These are phyloP conservation scores for Globisporangium perplexum DNA, from an alignment of 352 stramenopile genomes.

Conservation along the genomic window DNA sequence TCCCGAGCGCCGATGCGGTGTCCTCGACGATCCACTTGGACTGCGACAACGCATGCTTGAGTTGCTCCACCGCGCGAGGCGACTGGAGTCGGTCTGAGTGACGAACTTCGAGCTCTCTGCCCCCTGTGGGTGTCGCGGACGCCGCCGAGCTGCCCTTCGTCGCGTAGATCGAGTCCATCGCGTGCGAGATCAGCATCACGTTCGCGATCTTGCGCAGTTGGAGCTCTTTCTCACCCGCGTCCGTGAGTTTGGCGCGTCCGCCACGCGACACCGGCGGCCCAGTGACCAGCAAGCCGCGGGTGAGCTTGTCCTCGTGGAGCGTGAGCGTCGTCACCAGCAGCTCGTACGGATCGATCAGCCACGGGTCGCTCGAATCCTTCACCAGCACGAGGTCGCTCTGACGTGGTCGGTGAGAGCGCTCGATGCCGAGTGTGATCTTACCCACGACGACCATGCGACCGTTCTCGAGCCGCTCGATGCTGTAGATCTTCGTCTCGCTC, in stretches of 20 bases:
- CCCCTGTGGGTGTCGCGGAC: not conserved
- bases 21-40: conserved; percentile 51
- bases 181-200: conserved; percentile 33
- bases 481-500: not conserved
- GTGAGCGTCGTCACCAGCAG: conserved; percentile 36
- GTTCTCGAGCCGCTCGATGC: conserved; percentile 17
- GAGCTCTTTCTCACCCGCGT: conserved; percentile 34
- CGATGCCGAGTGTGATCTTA: conserved; percentile 39
- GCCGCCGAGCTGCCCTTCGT: conserved; percentile 1
- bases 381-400: conserved; percentile 23
- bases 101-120: conserved; percentile 3
- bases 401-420: conserved; percentile 17
- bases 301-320: conserved; percentile 31
- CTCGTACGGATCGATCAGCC: conserved; percentile 43
- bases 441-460: conserved; percentile 26
- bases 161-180: conserved; percentile 31
- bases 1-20: conserved; percentile 39
- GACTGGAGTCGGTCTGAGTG: conserved; percentile 8
- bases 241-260: conserved; percentile 20
- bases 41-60: conserved; percentile 32
- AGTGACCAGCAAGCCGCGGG: conserved; percentile 35
- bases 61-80: conserved; percentile 19
- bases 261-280: conserved; percentile 20
- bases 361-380: conserved; percentile 31
- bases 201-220: conserved; percentile 49